A percentile compares a stretch with the other conserved stretches of the same genome.
Evolutionary conservation across 2,329 filamentous ascomycete genomes (phyloP).

Genomic region (Calycina herbarum): DNA sequence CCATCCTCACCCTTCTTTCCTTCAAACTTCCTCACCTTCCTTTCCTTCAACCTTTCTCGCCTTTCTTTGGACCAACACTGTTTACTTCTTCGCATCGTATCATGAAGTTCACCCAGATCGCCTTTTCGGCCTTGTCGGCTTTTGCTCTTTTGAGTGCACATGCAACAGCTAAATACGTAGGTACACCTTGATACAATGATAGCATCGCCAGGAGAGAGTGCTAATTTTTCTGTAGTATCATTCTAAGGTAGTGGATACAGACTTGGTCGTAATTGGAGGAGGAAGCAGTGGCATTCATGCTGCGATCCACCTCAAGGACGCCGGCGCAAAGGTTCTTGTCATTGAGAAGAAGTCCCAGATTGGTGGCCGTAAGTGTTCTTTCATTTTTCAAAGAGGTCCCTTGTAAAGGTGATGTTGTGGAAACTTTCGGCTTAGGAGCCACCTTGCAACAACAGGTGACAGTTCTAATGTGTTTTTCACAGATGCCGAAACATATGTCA

Average conservation of each 20-base stretch:
- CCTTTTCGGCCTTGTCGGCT: background rate
- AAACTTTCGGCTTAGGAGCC: background rate
- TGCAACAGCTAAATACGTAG: background rate
- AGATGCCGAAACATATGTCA: background rate
- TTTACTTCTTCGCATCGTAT: background rate
- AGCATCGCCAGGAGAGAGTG: background rate
- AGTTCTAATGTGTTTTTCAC: background rate
- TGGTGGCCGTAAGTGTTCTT: background rate
- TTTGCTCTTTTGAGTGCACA: background rate
- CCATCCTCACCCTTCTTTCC: no score
- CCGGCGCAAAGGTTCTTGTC: background rate
- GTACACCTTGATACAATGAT: background rate
- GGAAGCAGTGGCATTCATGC: background rate
- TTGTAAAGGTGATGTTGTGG: background rate
- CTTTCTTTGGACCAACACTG: background rate
- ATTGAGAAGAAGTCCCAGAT: constrained; percentile 1
- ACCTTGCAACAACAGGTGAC: background rate
- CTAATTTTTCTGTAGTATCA: background rate
- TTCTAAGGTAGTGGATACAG: background rate
- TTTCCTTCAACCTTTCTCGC: background rate
- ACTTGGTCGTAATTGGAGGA: background rate
- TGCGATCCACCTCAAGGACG: background rate
- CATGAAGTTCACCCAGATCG: background rate
- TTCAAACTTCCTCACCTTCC: background rate
- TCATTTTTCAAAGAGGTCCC: background rate